Conservation (phyloP, 2,329 filamentous ascomycete species). For the Laburnicola sp. region DNA sequence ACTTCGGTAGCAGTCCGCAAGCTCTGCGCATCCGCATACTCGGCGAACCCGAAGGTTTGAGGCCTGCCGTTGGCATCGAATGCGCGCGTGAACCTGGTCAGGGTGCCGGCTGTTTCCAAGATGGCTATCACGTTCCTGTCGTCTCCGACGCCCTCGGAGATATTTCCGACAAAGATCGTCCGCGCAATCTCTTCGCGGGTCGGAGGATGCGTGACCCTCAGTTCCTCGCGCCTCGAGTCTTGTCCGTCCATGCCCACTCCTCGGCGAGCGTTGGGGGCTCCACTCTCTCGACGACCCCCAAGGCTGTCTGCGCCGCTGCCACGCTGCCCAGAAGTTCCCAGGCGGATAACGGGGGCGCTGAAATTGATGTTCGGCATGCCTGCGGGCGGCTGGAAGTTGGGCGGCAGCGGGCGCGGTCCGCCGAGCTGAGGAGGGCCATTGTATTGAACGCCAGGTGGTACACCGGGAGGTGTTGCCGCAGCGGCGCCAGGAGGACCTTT, state of each 20-base stretch:
- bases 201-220: slow-evolving; percentile 69
- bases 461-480: slow-evolving; percentile 67
- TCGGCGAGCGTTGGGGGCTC: slow-evolving; percentile 44
- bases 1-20: slow-evolving; percentile 83
- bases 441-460: slow-evolving; percentile 76
- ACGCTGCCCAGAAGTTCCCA: slow-evolving; percentile 77
- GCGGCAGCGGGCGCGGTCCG: slow-evolving; percentile 77
- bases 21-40: slow-evolving; percentile 90
- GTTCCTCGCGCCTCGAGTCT: slow-evolving; percentile 64
- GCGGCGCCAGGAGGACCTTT: slow-evolving; percentile 77
- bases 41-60: slow-evolving; percentile 89
- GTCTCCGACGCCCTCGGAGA: slow-evolving; percentile 75
- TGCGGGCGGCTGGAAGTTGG: slow-evolving; percentile 82
- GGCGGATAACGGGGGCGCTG: slow-evolving; percentile 90
- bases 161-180: slow-evolving; percentile 86
- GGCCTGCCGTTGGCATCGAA: slow-evolving; percentile 78
- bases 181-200: slow-evolving; percentile 88
- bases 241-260: slow-evolving; percentile 62
- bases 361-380: slow-evolving; percentile 99
- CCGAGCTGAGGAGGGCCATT: slow-evolving; percentile 73
- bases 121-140: slow-evolving; percentile 81
- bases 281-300: slow-evolving; percentile 55
- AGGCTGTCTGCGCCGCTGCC: slow-evolving; percentile 49
- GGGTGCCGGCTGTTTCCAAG: slow-evolving; percentile 72
- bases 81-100: slow-evolving; percentile 83